Evolutionary conservation across 2,329 filamentous ascomycete species (phyloP), one percentile per base, ranked within the genome.

Genomic region (Aspergillus alliaceus): DNA sequence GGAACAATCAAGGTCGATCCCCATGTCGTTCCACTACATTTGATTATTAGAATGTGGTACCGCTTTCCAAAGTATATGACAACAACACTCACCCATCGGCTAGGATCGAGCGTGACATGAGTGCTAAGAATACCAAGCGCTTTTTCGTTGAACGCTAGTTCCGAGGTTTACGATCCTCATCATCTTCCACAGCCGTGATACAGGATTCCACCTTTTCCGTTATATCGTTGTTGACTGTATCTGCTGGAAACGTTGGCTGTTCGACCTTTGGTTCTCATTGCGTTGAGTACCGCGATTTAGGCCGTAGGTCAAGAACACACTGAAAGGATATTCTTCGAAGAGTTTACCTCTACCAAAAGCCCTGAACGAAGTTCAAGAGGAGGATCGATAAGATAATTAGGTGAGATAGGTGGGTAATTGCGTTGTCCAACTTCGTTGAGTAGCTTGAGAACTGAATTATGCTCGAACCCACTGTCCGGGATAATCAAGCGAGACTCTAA

Each of bases 1-100:
- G 74, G 70, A 14, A 73, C 74, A 20, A 76, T 59, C 42, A 75
- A 56, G 1, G 73, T 75, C n/a, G 71, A 65, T n/a, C 74, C 74
- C 74, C 74, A 76, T 18, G 72, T 72, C 73, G 75, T 76, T 29
- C 65, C 72, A 25, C 72, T 73, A 2, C 39, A 20, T n/a, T 5
- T 11, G 24, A 8, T 42, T 1, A 6, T 42, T 42, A 42, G 39
- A 14, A 24, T 6, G 11, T 24, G 11, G 20, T 22, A 4, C n/a
- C 6, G 34, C 18, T 8, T 35, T n/a, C 39, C 39, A n/a, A 20
- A 42, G 12, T 15, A 47, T 18, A 51, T 22, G 2, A 48, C 9
- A 9, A 14, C 6, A 34, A 1, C 39, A 54, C 65, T 48, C 64
- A 74, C 72, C 72, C 72, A 63, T 74, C 72, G 2, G 70, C 71